Percentiles rank a stretch among this genome's conserved stretches.
Conservation (phyloP, 1,139 yeast genomes). For the Yamadazyma sp. region DNA sequence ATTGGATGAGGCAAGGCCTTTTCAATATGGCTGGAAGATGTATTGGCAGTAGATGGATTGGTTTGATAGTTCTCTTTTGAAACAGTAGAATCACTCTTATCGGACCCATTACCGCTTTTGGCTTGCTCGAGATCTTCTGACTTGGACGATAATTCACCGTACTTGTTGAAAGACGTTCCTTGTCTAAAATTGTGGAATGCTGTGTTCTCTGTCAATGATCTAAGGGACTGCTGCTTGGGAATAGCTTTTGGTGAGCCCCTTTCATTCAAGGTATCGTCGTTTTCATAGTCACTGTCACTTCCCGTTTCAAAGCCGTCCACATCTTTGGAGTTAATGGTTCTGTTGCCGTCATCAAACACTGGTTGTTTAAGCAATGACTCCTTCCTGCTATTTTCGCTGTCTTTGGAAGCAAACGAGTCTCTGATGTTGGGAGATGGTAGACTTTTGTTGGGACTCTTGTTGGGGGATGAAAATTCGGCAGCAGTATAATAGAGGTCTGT, state of each 20-base stretch:
- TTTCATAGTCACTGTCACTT: constrained; percentile 12
- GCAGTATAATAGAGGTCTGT: constrained; percentile 42
- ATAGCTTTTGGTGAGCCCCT: constrained; percentile 21
- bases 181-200: constrained; percentile 42
- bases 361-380: constrained; percentile 6
- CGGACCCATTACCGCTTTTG: constrained; percentile 14
- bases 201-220: constrained; percentile 40
- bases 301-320: constrained; percentile 8
- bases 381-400: constrained; percentile 5
- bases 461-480: constrained; percentile 25
- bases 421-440: constrained; percentile 16
- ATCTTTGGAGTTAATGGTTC: constrained; percentile 3
- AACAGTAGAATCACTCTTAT: constrained; percentile 16
- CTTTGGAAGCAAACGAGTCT: constrained; percentile 13
- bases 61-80: constrained; percentile 17
- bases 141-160: neutral
- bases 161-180: constrained; percentile 1
- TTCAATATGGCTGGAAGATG: constrained; percentile 19
- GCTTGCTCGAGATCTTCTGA: neutral
- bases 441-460: no score
- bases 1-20: constrained; percentile 3
- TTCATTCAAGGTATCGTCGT: constrained; percentile 16
- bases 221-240: constrained; percentile 21
- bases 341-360: constrained; percentile 10
- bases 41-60: constrained; percentile 26